Conservation (phyloP, 352 stramenopile genomes). For the Pythium sp. region DNA sequence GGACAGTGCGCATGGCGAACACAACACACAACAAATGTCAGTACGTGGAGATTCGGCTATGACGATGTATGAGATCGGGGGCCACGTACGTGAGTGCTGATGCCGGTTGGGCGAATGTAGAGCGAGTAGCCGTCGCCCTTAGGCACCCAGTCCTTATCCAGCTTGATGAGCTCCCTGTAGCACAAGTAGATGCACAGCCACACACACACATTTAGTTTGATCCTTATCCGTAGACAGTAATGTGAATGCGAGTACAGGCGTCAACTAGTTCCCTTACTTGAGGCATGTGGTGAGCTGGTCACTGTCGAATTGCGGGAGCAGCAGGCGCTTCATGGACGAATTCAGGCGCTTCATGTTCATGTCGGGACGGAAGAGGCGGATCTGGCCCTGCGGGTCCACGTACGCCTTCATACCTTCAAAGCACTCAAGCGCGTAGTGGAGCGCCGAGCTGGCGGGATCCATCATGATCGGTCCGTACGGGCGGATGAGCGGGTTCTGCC, state of each 20-base stretch:
- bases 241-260: slow-evolving; percentile 14
- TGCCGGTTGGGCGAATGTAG: slow-evolving; percentile 95
- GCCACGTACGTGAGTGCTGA: slow-evolving; percentile 77
- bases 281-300: slow-evolving; percentile 92
- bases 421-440: slow-evolving; percentile 96
- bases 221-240: background rate
- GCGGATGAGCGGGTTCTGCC: slow-evolving; percentile 88
- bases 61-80: too few relatives aligned
- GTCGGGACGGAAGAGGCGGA: slow-evolving; percentile 95
- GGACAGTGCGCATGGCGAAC: background rate
- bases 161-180: slow-evolving; percentile 51
- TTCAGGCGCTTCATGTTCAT: slow-evolving; percentile 97
- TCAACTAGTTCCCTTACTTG: slow-evolving; percentile 37
- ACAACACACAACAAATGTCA: background rate
- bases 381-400: slow-evolving; percentile 71
- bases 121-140: slow-evolving; percentile 94
- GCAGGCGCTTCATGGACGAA: slow-evolving; percentile 91
- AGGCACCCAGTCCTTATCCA: slow-evolving; percentile 94
- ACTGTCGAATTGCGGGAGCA: slow-evolving; percentile 89
- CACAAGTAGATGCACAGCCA: background rate
- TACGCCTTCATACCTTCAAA: slow-evolving; percentile 97
- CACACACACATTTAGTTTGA: background rate
- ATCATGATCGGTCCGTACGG: slow-evolving; percentile 91
- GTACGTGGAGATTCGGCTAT: too few relatives aligned
- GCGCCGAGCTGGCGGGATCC: slow-evolving; percentile 87